phyloP scores from a whole-genome alignment of 2,329 filamentous ascomycete species.

The Bretziella fagacearum region DNA sequence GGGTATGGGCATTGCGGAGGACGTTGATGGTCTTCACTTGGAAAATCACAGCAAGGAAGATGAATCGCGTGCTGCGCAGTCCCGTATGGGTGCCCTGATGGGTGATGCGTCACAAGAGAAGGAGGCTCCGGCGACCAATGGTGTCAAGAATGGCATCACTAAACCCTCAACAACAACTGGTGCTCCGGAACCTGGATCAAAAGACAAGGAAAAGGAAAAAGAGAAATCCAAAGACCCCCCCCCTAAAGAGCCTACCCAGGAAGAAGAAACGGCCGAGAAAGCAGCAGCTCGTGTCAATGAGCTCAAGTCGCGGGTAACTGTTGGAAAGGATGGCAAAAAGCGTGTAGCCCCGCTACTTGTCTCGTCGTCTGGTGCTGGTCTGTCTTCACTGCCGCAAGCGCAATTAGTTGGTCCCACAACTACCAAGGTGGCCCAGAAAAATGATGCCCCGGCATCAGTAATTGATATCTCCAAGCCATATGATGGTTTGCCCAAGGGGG shows the following conservation, averaged over 20 bases:
- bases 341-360: constrained; percentile 82
- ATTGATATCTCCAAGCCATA: constrained; percentile 87
- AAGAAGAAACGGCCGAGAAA: constrained; percentile 36
- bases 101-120: constrained; percentile 48
- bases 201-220: constrained; percentile 20
- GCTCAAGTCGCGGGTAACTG: constrained; percentile 79
- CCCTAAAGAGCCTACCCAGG: constrained; percentile 18
- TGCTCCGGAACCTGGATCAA: constrained; percentile 16
- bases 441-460: constrained; percentile 62
- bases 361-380: constrained; percentile 70
- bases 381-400: constrained; percentile 76
- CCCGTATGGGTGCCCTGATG: constrained; percentile 97
- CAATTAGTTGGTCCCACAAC: constrained; percentile 66
- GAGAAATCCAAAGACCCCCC: constrained; percentile 19
- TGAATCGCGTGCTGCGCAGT: constrained; percentile 77
- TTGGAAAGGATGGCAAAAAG: constrained; percentile 95
- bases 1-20: constrained; percentile 80
- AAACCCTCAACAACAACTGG: constrained; percentile 22
- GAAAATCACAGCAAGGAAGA: constrained; percentile 87
- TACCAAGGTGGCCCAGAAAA: constrained; percentile 39
- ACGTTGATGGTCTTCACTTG: constrained; percentile 69
- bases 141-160: constrained; percentile 31
- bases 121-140: constrained; percentile 35
- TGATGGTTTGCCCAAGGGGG: constrained; percentile 80
- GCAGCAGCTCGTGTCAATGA: constrained; percentile 36